Evolutionary conservation across 1,284 basidiomycete genomes (phyloP).

Genomic region (Boletus holoroseus): DNA sequence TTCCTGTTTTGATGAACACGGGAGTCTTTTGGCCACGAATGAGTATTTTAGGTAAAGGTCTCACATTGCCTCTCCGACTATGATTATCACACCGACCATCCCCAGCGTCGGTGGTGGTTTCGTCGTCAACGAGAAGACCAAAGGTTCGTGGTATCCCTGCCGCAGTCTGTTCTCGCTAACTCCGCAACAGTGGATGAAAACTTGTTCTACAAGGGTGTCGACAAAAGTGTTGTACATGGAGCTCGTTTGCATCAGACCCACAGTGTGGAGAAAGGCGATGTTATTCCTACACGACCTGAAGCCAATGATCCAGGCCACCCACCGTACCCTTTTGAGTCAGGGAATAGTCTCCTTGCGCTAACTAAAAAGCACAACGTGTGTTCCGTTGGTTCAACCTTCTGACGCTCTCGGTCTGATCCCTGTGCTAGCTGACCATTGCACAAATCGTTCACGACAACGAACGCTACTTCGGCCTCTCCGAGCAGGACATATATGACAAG

Average conservation of each 20-base stretch:
- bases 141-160: constrained; percentile 40
- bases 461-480: constrained; percentile 68
- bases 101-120: constrained; percentile 83
- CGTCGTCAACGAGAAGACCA: constrained; percentile 85
- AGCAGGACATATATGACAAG: constrained; percentile 73
- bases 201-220: constrained; percentile 93
- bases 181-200: constrained; percentile 75
- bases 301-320: constrained; percentile 46
- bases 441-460: constrained; percentile 97
- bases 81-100: not conserved
- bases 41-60: constrained; percentile 73
- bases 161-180: constrained; percentile 6
- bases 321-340: constrained; percentile 82
- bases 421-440: constrained; percentile 76
- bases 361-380: constrained; percentile 80
- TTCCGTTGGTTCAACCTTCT: constrained; percentile 7
- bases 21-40: constrained; percentile 88
- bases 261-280: constrained; percentile 33
- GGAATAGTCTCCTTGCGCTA: constrained; percentile 69
- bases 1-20: constrained; percentile 75
- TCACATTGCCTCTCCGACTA: not conserved
- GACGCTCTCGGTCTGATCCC: constrained; percentile 7
- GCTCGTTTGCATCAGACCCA: constrained; percentile 73
- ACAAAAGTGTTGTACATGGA: constrained; percentile 72
- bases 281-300: constrained; percentile 14